A percentile compares a stretch with the other conserved stretches of the same genome.
phyloP scores from a whole-genome alignment of 495 filamentous ascomycete genomes.

The Patellaria atrata region DNA sequence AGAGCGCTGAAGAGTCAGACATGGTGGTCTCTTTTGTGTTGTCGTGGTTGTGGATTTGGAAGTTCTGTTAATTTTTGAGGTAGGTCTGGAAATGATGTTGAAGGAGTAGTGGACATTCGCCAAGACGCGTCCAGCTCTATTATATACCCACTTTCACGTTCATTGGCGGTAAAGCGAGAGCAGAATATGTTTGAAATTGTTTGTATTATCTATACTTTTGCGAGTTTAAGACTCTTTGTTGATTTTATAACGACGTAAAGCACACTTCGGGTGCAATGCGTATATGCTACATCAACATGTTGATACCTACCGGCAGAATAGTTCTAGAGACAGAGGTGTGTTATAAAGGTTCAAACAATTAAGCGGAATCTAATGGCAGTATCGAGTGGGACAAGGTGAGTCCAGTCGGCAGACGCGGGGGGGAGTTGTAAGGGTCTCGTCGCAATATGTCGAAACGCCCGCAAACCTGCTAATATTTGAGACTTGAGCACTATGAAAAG shows the following conservation, averaged over 20 bases:
- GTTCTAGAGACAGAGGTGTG: too few species aligned
- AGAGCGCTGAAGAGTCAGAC: slow-evolving; percentile 17
- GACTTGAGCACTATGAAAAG: too few species aligned
- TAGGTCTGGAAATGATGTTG: background rate
- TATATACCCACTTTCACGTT: background rate
- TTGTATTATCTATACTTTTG: background rate
- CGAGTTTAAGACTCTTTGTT: background rate
- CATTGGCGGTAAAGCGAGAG: background rate
- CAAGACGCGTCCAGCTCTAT: background rate
- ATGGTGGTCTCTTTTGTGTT: slow-evolving; percentile 6
- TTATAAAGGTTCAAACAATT: too few species aligned
- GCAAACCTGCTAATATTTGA: too few species aligned
- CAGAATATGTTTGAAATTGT: background rate
- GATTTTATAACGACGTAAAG: background rate
- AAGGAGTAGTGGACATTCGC: background rate
- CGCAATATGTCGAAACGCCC: too few species aligned
- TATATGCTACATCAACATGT: too few species aligned
- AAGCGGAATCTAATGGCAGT: too few species aligned
- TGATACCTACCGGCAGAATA: too few species aligned
- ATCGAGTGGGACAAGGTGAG: too few species aligned
- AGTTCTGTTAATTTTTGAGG: background rate
- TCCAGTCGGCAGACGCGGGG: too few species aligned
- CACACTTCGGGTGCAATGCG: background rate
- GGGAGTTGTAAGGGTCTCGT: too few species aligned
- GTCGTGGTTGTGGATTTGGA: background rate